A percentile compares a stretch with the other conserved stretches of the same genome.
Conservation (phyloP, 2,329 filamentous ascomycete genomes). For the Colletotrichum eremochloae region DNA sequence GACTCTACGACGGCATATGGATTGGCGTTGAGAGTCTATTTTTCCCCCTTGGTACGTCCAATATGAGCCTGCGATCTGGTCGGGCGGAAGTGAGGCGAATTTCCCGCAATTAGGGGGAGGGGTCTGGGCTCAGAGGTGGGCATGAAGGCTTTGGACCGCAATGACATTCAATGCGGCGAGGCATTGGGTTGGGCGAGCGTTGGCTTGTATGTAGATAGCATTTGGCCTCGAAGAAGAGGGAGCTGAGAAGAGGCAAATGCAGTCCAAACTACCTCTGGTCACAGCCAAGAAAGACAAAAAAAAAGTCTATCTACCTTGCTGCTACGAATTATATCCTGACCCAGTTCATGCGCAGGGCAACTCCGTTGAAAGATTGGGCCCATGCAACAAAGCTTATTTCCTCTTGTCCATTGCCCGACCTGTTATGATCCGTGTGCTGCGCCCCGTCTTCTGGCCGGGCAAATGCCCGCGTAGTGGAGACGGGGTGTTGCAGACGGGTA, state of each 20-base stretch:
- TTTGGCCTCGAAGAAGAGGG: neutral
- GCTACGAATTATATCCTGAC: conserved; percentile 26
- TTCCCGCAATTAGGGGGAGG: neutral
- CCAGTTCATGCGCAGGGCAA: conserved; percentile 18
- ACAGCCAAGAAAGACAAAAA: conserved; percentile 14
- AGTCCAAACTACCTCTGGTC: neutral
- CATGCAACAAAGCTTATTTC: conserved; percentile 18
- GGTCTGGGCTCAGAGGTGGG: conserved; percentile 15
- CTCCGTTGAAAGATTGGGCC: neutral
- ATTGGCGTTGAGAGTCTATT: conserved; percentile 31
- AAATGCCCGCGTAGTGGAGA: conserved; percentile 15
- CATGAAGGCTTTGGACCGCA: conserved; percentile 14
- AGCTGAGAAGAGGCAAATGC: neutral
- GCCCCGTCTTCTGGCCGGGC: conserved; percentile 5
- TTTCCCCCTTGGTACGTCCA: neutral
- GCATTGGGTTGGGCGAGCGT: conserved; percentile 13
- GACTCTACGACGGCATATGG: conserved; percentile 39
- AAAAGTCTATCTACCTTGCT: conserved; percentile 12
- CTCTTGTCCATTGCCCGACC: neutral
- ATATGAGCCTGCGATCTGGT: conserved; percentile 11
- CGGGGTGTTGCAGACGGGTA: conserved; percentile 1
- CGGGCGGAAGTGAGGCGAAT: conserved; percentile 5
- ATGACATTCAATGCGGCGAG: conserved; percentile 2
- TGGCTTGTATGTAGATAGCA: conserved; percentile 27
- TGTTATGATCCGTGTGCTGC: neutral